Conservation (phyloP, 129 eudicot species). For the sunflower (Helianthus annuus) region DNA sequence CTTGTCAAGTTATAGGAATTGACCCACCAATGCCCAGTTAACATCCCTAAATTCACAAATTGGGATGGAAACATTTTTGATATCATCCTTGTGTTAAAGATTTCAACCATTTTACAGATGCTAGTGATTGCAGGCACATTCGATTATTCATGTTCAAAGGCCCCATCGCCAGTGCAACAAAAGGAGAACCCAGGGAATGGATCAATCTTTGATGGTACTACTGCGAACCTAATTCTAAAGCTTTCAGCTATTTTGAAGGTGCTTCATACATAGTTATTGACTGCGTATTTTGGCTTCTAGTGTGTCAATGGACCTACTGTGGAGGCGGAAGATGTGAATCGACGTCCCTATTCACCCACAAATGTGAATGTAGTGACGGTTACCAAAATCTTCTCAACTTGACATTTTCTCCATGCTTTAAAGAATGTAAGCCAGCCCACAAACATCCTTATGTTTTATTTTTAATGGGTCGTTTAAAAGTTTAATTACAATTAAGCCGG, state of each 20-base stretch:
- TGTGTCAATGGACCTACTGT: slow-evolving; percentile 74
- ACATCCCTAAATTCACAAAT: neutral
- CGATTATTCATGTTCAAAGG: slow-evolving; percentile 48
- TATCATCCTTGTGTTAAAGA: neutral
- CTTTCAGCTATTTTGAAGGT: too few species aligned
- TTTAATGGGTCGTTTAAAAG: neutral
- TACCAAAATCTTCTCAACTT: slow-evolving; percentile 67
- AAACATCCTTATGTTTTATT: neutral
- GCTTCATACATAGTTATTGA: too few species aligned
- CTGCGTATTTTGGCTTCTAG: slow-evolving; percentile 29
- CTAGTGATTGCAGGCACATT: slow-evolving; percentile 51
- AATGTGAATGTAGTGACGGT: slow-evolving; percentile 60
- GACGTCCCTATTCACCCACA: slow-evolving; percentile 52
- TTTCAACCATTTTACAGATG: slow-evolving; percentile 7
- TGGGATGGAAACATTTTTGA: neutral
- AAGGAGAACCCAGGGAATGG: slow-evolving; percentile 41
- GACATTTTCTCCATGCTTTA: slow-evolving; percentile 69
- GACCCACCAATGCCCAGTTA: too few species aligned
- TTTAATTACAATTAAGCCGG: too few species aligned
- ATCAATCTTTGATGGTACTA: slow-evolving; percentile 76
- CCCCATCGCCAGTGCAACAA: slow-evolving; percentile 48
- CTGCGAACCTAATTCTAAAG: neutral
- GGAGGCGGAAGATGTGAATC: slow-evolving; percentile 78
- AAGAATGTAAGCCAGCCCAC: slow-evolving; percentile 62
- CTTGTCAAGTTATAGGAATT: too few species aligned